Percentiles rank a stretch among this genome's conserved stretches.
Conservation (phyloP, 192 early-diverging fungal species). For the Backusella luteola region DNA sequence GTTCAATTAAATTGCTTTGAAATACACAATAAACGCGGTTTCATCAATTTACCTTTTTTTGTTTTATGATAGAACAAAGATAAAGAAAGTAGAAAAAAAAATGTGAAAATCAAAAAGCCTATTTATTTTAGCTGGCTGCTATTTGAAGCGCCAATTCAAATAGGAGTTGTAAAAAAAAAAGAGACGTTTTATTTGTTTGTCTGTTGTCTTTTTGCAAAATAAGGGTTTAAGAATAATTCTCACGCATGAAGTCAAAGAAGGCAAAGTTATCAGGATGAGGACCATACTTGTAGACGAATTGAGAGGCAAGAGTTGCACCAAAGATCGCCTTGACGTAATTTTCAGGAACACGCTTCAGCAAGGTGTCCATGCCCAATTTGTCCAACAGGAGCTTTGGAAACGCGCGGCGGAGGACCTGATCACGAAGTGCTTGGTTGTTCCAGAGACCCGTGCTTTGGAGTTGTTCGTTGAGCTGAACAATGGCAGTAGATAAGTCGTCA, state of each 20-base stretch:
- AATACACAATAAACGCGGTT: background rate
- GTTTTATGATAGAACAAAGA: background rate
- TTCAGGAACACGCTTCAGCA: conserved; percentile 90
- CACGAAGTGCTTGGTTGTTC: conserved; percentile 84
- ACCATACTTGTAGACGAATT: conserved; percentile 97
- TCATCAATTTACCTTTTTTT: background rate
- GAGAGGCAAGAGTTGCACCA: conserved; percentile 91
- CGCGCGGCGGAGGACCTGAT: conserved; percentile 81
- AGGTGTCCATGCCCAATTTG: conserved; percentile 84
- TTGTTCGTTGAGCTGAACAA: conserved; percentile 92
- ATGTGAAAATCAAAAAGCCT: background rate
- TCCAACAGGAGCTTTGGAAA: conserved; percentile 92
- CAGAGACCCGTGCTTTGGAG: conserved; percentile 91
- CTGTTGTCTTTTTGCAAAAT: background rate
- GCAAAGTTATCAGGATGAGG: conserved; percentile 92
- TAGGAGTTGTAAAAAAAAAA: background rate
- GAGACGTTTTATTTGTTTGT: background rate
- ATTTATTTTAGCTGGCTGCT: too few species aligned
- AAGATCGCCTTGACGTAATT: conserved; percentile 97
- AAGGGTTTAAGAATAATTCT: conserved; percentile 15
- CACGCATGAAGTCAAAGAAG: conserved; percentile 94
- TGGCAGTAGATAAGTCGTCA: conserved; percentile 88
- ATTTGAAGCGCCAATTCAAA: background rate
- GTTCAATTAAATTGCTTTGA: background rate
- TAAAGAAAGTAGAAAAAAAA: background rate